Conservation (phyloP, 176 grass and related monocot species). For the Zea luxurians region DNA sequence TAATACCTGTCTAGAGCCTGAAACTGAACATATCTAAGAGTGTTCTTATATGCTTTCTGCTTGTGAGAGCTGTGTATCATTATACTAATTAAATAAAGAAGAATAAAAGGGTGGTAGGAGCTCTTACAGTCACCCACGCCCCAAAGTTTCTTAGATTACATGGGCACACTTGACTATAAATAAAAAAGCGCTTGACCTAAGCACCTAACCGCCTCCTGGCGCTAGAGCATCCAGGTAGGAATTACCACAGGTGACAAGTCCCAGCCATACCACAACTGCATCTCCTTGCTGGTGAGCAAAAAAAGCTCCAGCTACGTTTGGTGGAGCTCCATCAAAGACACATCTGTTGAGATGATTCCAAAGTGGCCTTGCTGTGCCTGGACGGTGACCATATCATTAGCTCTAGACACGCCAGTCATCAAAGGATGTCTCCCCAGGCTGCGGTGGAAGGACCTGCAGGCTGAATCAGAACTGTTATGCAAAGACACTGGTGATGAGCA, state of each 20-base stretch:
- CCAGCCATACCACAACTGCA: background rate
- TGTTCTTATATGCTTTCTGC: constrained; percentile 5
- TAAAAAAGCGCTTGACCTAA: background rate
- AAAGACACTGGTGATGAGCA: background rate
- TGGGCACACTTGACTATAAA: background rate
- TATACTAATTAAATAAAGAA: background rate
- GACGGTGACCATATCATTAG: background rate
- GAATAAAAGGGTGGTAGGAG: background rate
- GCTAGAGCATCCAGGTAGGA: background rate
- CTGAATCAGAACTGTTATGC: background rate
- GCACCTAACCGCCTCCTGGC: background rate
- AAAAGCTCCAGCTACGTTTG: background rate
- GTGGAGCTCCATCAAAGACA: background rate
- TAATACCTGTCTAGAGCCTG: constrained; percentile 9
- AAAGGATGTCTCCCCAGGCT: background rate
- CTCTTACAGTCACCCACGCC: background rate
- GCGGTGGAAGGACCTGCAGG: background rate
- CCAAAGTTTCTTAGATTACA: background rate
- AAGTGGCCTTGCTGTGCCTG: background rate
- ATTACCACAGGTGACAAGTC: background rate
- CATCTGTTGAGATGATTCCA: background rate
- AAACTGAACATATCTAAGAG: constrained; percentile 14
- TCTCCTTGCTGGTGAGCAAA: background rate
- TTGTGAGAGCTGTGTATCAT: background rate
- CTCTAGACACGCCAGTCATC: background rate